Conservation (phyloP, 495 filamentous ascomycete species). For the Mycothermus thermophilus region DNA sequence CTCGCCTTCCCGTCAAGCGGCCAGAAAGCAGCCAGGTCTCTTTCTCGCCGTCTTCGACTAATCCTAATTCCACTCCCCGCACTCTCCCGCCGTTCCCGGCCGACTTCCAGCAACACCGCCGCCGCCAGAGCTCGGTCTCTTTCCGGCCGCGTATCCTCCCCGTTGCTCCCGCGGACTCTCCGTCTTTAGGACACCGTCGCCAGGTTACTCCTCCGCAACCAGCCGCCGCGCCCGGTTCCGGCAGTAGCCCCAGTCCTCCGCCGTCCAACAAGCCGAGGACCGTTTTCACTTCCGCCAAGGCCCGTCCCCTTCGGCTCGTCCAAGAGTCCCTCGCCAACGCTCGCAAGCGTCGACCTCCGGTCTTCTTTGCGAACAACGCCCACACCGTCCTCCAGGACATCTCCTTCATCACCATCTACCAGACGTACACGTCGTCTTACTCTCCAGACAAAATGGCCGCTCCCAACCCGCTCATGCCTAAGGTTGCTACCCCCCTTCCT, state of each 20-base stretch:
- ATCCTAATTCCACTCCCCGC: conserved; percentile 3
- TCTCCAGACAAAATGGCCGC: conserved; percentile 12
- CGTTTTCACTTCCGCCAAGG: conserved; percentile 12
- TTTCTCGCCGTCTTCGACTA: not conserved
- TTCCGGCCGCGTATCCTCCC: conserved; percentile 2
- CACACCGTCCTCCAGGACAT: conserved; percentile 18
- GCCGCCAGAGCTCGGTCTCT: not conserved
- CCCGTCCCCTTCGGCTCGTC: conserved; percentile 17
- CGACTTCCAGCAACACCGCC: conserved; percentile 1
- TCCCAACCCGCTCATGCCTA: conserved; percentile 20
- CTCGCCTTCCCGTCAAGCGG: conserved; percentile 12
- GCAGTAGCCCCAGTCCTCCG: not conserved
- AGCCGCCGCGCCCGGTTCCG: not conserved
- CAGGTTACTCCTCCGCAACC: no score
- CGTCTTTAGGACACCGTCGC: not conserved
- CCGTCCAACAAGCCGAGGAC: conserved; percentile 1
- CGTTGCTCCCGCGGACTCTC: conserved; percentile 1
- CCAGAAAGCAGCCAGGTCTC: conserved; percentile 5
- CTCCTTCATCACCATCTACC: conserved; percentile 33
- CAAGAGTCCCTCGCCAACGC: conserved; percentile 8
- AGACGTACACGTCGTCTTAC: no score
- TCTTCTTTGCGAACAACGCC: conserved; percentile 14
- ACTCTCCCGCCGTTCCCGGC: conserved; percentile 2
- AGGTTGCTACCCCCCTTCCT: conserved; percentile 11
- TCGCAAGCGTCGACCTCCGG: conserved; percentile 10